A percentile compares a stretch with the other conserved stretches of the same genome.
phyloP scores from a whole-genome alignment of 2,329 filamentous ascomycete species.

The Colletotrichum sublineola region DNA sequence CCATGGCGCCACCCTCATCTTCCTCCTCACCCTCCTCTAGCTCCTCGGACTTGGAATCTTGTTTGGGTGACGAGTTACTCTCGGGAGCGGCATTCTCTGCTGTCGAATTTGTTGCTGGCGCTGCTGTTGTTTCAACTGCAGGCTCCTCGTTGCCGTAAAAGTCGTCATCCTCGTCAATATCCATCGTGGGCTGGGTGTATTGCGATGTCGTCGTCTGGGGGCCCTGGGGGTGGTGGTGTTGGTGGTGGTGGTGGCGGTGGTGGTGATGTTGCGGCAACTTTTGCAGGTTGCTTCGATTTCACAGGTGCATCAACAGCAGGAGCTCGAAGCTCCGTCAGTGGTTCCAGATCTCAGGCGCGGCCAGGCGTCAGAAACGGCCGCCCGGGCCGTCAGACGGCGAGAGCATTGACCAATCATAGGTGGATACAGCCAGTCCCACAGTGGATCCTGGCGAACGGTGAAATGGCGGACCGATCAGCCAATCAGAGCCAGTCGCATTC shows the following conservation, averaged over 20 bases:
- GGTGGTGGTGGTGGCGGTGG: background rate
- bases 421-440: background rate
- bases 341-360: background rate
- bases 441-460: conserved; percentile 3
- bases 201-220: background rate
- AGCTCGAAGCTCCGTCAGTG: conserved; percentile 20
- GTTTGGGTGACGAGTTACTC: conserved; percentile 37
- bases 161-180: conserved; percentile 77
- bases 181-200: conserved; percentile 60
- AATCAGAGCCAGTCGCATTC: conserved; percentile 29
- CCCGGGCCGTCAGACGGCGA: background rate
- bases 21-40: conserved; percentile 75
- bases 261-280: conserved; percentile 18
- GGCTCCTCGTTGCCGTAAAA: conserved; percentile 74
- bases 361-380: conserved; percentile 11
- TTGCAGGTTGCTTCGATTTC: conserved; percentile 16
- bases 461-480: conserved; percentile 2
- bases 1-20: conserved; percentile 71
- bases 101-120: conserved; percentile 30
- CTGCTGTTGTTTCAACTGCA: conserved; percentile 48
- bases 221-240: background rate
- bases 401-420: conserved; percentile 10
- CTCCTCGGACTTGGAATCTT: conserved; percentile 61
- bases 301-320: conserved; percentile 1
- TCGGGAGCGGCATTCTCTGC: conserved; percentile 23